These are phyloP conservation scores for Vitis hybrid DNA, from an alignment of 177 flowering plant genomes.

Conservation along the genomic window DNA sequence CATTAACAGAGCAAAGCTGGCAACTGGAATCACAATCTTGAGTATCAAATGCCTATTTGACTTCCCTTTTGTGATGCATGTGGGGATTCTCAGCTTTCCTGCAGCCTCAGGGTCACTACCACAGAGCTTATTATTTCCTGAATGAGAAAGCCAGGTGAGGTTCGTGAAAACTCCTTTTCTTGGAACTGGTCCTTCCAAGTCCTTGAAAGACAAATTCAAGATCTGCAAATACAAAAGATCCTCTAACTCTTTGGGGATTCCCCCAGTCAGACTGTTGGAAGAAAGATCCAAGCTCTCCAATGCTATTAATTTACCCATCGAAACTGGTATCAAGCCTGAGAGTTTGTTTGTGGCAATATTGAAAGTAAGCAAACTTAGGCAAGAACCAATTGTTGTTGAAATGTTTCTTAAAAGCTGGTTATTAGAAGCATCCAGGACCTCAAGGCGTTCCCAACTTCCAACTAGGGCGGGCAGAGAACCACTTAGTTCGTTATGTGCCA, in stretches of 20 bases:
- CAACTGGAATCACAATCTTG: neutral
- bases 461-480: slow-evolving; percentile 1
- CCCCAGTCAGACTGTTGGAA: slow-evolving; percentile 6
- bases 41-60: neutral
- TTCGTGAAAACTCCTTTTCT: neutral
- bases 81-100: neutral
- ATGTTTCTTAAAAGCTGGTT: slow-evolving; percentile 7
- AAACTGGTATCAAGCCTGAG: slow-evolving; percentile 3
- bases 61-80: neutral
- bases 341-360: slow-evolving; percentile 2
- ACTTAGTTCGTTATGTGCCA: slow-evolving; percentile 3
- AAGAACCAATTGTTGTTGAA: neutral
- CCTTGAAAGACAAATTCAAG: slow-evolving; percentile 18
- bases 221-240: neutral
- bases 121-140: slow-evolving; percentile 16
- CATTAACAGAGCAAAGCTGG: neutral
- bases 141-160: neutral
- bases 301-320: neutral
- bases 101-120: slow-evolving; percentile 2
- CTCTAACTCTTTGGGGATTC: slow-evolving; percentile 3
- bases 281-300: slow-evolving; percentile 9
- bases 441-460: neutral
- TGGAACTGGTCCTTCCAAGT: slow-evolving; percentile 16
- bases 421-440: neutral
- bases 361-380: neutral